phyloP scores from a whole-genome alignment of 2,329 filamentous ascomycete species.

The Aschersonia sp. region DNA sequence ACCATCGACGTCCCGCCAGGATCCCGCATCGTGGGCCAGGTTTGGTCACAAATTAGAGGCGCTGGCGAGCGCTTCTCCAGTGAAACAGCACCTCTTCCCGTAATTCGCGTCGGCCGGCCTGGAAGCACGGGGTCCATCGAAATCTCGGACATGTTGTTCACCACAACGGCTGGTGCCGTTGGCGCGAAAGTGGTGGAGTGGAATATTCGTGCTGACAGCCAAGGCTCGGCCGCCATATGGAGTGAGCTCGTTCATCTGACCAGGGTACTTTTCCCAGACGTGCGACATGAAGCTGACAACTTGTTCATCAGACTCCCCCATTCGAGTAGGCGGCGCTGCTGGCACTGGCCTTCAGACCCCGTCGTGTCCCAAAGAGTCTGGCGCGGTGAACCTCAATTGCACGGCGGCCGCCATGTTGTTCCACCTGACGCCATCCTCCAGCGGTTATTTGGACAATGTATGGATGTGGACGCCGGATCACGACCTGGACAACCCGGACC shows the following conservation, averaged over 20 bases:
- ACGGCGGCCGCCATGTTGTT: constrained; percentile 41
- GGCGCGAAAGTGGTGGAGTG: constrained; percentile 51
- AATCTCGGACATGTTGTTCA: constrained; percentile 48
- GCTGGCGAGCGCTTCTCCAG: constrained; percentile 18
- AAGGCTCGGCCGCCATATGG: constrained; percentile 36
- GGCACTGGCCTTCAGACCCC: constrained; percentile 7
- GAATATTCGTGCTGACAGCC: constrained; percentile 33
- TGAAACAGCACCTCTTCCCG: constrained; percentile 15
- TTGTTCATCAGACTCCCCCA: constrained; percentile 23
- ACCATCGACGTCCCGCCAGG: constrained; percentile 31
- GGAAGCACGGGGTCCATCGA: constrained; percentile 46
- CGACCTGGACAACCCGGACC: constrained; percentile 22
- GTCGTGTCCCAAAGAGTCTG: constrained; percentile 10
- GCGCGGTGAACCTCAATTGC: constrained; percentile 30
- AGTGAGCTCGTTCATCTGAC: constrained; percentile 8
- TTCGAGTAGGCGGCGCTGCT: constrained; percentile 24
- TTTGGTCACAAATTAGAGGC: constrained; percentile 31
- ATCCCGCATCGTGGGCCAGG: constrained; percentile 31
- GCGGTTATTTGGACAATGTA: constrained; percentile 33
- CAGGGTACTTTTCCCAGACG: neutral
- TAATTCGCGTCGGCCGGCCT: constrained; percentile 40
- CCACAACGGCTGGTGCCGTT: constrained; percentile 40
- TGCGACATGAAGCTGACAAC: neutral
- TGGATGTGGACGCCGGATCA: constrained; percentile 61
- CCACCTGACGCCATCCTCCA: constrained; percentile 28